Evolutionary conservation across 805 yeast species (phyloP), one percentile per base, ranked within the genome.

Genomic region (Candida boleticola): DNA sequence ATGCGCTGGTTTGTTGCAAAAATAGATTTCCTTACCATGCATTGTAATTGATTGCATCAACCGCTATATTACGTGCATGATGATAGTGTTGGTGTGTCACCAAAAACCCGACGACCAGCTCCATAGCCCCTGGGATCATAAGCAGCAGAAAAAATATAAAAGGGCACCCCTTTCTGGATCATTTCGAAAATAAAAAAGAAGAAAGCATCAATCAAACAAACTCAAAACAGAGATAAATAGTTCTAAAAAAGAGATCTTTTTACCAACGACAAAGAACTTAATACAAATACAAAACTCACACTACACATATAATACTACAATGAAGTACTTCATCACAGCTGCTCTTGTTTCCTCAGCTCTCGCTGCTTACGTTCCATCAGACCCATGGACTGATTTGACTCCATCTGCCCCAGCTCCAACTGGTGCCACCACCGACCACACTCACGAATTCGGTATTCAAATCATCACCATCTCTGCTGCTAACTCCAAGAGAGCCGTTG

Each of bases 381-480:
- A 78, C 46, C 80, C 83, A 53, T 84, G 85, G 85, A 63, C 84
- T 41, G 81, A 89, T 42, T 73, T 85, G 62, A 83, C 89, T 29
- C 90, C 93, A 51, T 43, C 62, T 32, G 77, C 76, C 37, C 61
- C 78, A 6, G 55, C 74, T 36, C 72, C 73, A 46, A 50, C 78
- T 9, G 80, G 80, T 55, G 83, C 80, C 47, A 52, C 73, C 39
- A 77, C 86, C 37, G 79, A 79, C 53, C 77, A 76, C 73, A 45
- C 76, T 32, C 61, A 66, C 37, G 58, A 74, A 38, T 84, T 84
- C 55, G 92, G 90, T 68, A 83, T 84, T 55, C 85, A 84, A 45
- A 79, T 84, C 48, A 65, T 71, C 48, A 77, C 84, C 46, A 51
- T 76, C 36, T 45, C 77, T 45, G 66, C 70, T 25, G 58, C 70